Percentiles rank a stretch among this genome's conserved stretches.
Evolutionary conservation across 495 filamentous ascomycete species (phyloP).

Genomic region (Penicillium dipodomyicola): DNA sequence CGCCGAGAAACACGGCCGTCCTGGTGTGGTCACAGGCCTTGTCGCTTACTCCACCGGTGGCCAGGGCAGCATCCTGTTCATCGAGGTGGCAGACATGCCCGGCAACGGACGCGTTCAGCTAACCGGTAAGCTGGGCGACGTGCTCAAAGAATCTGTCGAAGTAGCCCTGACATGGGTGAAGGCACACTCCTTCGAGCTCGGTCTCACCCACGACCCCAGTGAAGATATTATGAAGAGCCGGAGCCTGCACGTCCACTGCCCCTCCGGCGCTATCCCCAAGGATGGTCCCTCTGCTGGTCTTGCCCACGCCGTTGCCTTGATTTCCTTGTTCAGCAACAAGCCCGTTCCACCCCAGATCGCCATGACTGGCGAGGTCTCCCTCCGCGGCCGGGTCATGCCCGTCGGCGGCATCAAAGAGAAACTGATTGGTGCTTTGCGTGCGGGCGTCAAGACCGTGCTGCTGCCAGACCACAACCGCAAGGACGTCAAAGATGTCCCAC

Average conservation of each 20-base stretch:
- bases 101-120: slow-evolving; percentile 89
- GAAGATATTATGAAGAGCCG: slow-evolving; percentile 97
- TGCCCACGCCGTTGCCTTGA: slow-evolving; percentile 88
- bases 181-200: slow-evolving; percentile 89
- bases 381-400: slow-evolving; percentile 82
- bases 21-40: slow-evolving; percentile 94
- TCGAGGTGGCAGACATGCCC: slow-evolving; percentile 97
- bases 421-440: slow-evolving; percentile 87
- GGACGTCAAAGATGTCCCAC: slow-evolving; percentile 87
- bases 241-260: slow-evolving; percentile 95
- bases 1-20: slow-evolving; percentile 79
- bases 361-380: slow-evolving; percentile 94
- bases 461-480: slow-evolving; percentile 87
- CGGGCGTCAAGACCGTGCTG: slow-evolving; percentile 91
- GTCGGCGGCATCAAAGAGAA: slow-evolving; percentile 99
- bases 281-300: slow-evolving; percentile 87
- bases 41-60: slow-evolving; percentile 94
- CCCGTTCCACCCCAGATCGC: slow-evolving; percentile 87
- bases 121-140: slow-evolving; percentile 98
- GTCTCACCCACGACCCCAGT: slow-evolving; percentile 71
- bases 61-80: slow-evolving; percentile 95
- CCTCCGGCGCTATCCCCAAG: slow-evolving; percentile 92
- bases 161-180: slow-evolving; percentile 97
- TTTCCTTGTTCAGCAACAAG: slow-evolving; percentile 86
- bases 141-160: slow-evolving; percentile 95